These are phyloP conservation scores for Protomyces pachydermus DNA, from an alignment of 1,139 yeast species.

Conservation along the genomic window DNA sequence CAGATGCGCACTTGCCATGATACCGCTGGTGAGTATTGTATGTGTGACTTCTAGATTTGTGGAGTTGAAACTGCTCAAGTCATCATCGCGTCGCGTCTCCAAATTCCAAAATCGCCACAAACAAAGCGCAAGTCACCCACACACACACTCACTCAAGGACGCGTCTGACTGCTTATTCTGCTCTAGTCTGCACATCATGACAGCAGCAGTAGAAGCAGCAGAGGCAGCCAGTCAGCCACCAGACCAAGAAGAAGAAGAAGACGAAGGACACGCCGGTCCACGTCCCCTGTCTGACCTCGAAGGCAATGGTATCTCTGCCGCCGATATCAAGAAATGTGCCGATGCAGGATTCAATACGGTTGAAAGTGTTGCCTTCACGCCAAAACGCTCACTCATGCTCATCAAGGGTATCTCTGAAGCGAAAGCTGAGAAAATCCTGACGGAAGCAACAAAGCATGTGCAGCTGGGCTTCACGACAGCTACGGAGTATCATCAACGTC, in stretches of 20 bases:
- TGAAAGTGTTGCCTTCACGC: slow-evolving; percentile 35
- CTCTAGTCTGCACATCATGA: not conserved
- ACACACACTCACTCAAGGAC: not conserved
- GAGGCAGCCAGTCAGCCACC: not conserved
- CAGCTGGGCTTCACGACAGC: slow-evolving; percentile 99
- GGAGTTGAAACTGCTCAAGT: too few species aligned
- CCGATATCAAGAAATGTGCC: slow-evolving; percentile 73
- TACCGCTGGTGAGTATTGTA: not conserved
- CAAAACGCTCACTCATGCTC: slow-evolving; percentile 66
- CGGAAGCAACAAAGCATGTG: slow-evolving; percentile 79
- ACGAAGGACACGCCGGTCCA: slow-evolving; percentile 32
- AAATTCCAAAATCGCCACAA: not conserved
- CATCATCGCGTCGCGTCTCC: not conserved
- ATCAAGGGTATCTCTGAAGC: slow-evolving; percentile 94
- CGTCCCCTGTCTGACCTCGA: slow-evolving; percentile 33
- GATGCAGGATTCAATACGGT: slow-evolving; percentile 58
- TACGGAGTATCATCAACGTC: slow-evolving; percentile 82
- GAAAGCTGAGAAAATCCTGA: slow-evolving; percentile 78
- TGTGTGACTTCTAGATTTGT: too few species aligned
- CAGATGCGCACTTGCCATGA: not conserved
- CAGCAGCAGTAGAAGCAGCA: not conserved
- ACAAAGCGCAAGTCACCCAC: not conserved
- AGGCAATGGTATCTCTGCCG: slow-evolving; percentile 79
- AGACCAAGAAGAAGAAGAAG: slow-evolving; percentile 30
- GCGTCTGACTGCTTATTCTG: not conserved